phyloP scores from a whole-genome alignment of 305 asterid species.

The Fraxinus nigra region DNA sequence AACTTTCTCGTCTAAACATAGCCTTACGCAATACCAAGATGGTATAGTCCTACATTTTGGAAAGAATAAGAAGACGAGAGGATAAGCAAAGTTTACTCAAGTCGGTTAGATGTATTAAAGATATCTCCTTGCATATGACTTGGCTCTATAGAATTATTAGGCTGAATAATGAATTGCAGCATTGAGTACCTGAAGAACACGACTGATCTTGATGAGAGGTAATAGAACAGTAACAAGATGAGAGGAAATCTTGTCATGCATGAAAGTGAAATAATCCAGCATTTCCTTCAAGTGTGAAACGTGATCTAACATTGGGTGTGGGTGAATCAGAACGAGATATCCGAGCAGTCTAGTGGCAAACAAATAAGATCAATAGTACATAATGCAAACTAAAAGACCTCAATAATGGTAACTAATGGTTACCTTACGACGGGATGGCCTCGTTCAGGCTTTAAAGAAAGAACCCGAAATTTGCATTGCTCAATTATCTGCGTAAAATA shows the following conservation, averaged over 20 bases:
- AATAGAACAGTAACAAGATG: slow-evolving; percentile 57
- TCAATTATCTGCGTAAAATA: slow-evolving; percentile 62
- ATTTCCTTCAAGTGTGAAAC: slow-evolving; percentile 76
- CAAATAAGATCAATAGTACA: slow-evolving; percentile 25
- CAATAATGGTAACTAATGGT: slow-evolving; percentile 6
- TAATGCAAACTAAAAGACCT: slow-evolving; percentile 23
- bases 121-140: slow-evolving; percentile 1
- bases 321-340: slow-evolving; percentile 56
- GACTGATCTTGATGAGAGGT: slow-evolving; percentile 62
- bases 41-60: slow-evolving; percentile 56
- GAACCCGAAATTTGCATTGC: slow-evolving; percentile 76
- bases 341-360: slow-evolving; percentile 53
- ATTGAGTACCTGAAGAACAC: slow-evolving; percentile 63
- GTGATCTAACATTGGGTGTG: slow-evolving; percentile 65
- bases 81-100: not conserved
- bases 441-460: slow-evolving; percentile 73
- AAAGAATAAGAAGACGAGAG: slow-evolving; percentile 16
- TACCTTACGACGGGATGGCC: slow-evolving; percentile 63
- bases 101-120: slow-evolving; percentile 1
- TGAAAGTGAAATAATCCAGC: slow-evolving; percentile 77
- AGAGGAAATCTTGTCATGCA: slow-evolving; percentile 60
- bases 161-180: slow-evolving; percentile 19
- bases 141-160: slow-evolving; percentile 19
- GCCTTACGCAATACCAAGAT: slow-evolving; percentile 80
- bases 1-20: slow-evolving; percentile 78